These are phyloP conservation scores for Cutaneotrichosporon spelunceum DNA, from an alignment of 1,284 basidiomycete species.

Conservation along the genomic window DNA sequence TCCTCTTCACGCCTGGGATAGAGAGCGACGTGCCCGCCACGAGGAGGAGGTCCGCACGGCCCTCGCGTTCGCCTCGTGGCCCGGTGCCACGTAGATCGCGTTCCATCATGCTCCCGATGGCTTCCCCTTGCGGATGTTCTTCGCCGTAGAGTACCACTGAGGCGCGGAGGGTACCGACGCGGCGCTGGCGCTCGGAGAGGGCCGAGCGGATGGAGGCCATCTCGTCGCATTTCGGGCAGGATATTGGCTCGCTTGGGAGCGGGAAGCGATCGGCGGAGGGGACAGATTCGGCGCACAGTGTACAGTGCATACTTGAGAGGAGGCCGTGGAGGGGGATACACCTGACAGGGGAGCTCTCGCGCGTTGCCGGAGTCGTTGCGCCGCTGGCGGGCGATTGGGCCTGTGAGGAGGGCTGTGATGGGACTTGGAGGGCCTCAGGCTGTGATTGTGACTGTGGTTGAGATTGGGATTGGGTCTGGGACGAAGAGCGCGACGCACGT, in stretches of 20 bases:
- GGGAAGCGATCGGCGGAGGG: slow-evolving; percentile 63
- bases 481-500: neutral
- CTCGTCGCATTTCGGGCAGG: slow-evolving; percentile 74
- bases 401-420: neutral
- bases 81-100: slow-evolving; percentile 65
- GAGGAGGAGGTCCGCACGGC: slow-evolving; percentile 65
- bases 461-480: neutral
- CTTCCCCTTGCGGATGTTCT: slow-evolving; percentile 78
- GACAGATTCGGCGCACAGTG: slow-evolving; percentile 69
- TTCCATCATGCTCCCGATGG: slow-evolving; percentile 73
- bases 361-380: neutral
- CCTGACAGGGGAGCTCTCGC: slow-evolving; percentile 43
- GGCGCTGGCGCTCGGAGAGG: slow-evolving; percentile 74
- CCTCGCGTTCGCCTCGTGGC: slow-evolving; percentile 38
- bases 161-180: slow-evolving; percentile 75
- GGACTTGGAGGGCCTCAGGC: too few species aligned
- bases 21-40: slow-evolving; percentile 87
- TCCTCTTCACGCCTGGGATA: slow-evolving; percentile 87
- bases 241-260: slow-evolving; percentile 59
- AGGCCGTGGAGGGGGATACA: slow-evolving; percentile 90
- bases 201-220: slow-evolving; percentile 67
- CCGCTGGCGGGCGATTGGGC: neutral
- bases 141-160: slow-evolving; percentile 91
- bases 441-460: neutral
- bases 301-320: slow-evolving; percentile 73